These are phyloP conservation scores for Lasiodiplodia gonubiensis DNA, from an alignment of 2,329 filamentous ascomycete species.

Conservation along the genomic window DNA sequence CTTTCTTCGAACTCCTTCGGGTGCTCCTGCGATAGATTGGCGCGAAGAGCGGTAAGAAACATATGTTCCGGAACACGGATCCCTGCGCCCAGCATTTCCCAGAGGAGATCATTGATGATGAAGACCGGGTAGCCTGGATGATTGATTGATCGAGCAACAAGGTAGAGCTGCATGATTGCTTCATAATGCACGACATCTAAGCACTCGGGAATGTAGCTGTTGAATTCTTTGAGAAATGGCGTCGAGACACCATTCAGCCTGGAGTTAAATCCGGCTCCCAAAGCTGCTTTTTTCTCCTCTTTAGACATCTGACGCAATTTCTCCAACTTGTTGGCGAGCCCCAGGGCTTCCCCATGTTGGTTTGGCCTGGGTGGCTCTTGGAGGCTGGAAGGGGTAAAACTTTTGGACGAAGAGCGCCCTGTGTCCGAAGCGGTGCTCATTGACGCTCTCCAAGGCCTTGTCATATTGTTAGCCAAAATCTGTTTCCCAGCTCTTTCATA, in stretches of 20 bases:
- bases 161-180: conserved; percentile 19
- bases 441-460: conserved; percentile 6
- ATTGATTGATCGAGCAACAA: background rate
- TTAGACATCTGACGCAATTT: conserved; percentile 1
- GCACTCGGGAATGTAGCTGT: conserved; percentile 15
- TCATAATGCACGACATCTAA: conserved; percentile 15
- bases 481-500: conserved; percentile 16
- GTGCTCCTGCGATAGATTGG: conserved; percentile 2
- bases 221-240: conserved; percentile 24
- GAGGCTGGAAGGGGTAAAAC: background rate
- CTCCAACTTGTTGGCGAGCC: conserved; percentile 3
- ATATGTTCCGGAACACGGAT: conserved; percentile 15
- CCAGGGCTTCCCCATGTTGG: background rate
- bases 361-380: background rate
- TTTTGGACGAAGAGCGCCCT: background rate
- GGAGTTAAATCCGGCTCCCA: conserved; percentile 16
- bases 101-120: background rate
- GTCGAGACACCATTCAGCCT: background rate
- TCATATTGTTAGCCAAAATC: conserved; percentile 1
- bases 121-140: conserved; percentile 17
- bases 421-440: conserved; percentile 9
- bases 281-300: conserved; percentile 12
- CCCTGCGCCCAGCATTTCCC: conserved; percentile 21
- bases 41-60: conserved; percentile 14
- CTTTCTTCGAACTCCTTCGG: background rate